phyloP scores from a whole-genome alignment of 2,329 filamentous ascomycete species.

The Capronia coronata region DNA sequence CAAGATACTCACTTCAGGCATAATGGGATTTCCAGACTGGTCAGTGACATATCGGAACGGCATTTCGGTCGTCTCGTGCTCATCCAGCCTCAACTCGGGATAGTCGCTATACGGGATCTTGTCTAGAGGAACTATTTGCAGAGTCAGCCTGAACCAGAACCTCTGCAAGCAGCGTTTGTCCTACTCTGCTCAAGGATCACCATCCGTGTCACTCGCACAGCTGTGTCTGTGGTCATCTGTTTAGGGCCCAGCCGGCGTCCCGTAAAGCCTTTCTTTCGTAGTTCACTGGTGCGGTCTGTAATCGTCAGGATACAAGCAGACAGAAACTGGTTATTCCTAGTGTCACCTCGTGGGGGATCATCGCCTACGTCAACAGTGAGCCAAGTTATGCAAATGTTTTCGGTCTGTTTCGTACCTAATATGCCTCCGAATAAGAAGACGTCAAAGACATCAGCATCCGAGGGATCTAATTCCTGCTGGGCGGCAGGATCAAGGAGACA shows the following conservation, averaged over 20 bases:
- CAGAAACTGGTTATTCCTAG: neutral
- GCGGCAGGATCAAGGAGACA: constrained; percentile 87
- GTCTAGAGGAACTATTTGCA: constrained; percentile 60
- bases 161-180: constrained; percentile 28
- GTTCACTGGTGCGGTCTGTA: constrained; percentile 73
- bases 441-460: constrained; percentile 76
- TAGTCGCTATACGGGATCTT: constrained; percentile 78
- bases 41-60: constrained; percentile 90
- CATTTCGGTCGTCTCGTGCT: constrained; percentile 94
- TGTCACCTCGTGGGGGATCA: constrained; percentile 65
- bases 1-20: constrained; percentile 68
- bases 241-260: constrained; percentile 81
- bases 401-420: constrained; percentile 54
- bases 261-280: constrained; percentile 86
- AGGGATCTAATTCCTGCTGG: constrained; percentile 69
- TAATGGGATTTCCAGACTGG: constrained; percentile 69
- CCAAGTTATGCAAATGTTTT: neutral
- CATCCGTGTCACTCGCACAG: constrained; percentile 84
- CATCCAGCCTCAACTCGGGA: constrained; percentile 81
- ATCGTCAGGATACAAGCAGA: too few species aligned
- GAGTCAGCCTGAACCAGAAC: constrained; percentile 2
- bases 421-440: constrained; percentile 95
- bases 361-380: constrained; percentile 55
- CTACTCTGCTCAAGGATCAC: constrained; percentile 77
- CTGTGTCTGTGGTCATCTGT: constrained; percentile 98